Base-by-base conservation (phyloP, 306 rosid species). In the Fragaria ananassa region DNA sequence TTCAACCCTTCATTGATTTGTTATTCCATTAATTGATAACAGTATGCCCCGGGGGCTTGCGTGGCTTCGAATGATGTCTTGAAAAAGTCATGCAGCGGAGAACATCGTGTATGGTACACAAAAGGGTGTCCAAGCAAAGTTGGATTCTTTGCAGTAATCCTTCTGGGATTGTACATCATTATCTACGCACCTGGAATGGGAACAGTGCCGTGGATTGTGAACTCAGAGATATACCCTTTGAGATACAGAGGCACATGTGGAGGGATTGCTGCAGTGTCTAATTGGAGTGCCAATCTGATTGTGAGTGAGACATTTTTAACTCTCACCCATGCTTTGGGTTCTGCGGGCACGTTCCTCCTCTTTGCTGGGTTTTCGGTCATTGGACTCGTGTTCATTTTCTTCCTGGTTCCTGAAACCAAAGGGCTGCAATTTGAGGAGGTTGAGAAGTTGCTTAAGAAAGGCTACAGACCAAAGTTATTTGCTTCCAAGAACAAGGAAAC, bases 161-260 rank as follows among this genome's bases (percentile, higher is more conserved):
- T 89, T 10, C 84, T 93, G 12, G 97, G 90, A 76, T 25, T 89
- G 25, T 91, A 93, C 74, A 91, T 93, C 29, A 79, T 93, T 14
- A 50, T 77, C 3, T 93, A 91, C 54, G 83, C 97, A 0, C 98
- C 97, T 0, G 98, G 98, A 44, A 88, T 93, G 87, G 97, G 96
- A 75, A 89, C 93, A 0, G 87, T 86, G 5, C 98, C 98, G 1
- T 93, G 97, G 98, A 84, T 93, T 74, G 85, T 93, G 54, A 91
- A 91, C 84, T 87, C 95, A 0, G 97, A 93, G 89, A 89, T 93
- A 25, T 93, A 93, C 57, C 98, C 97, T 1, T 53, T 88, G 62
- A 88, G 85, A 67, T 91, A 86, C 81, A 79, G 96, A 84, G 97
- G 98, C 1, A 46, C 85, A 14, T 91, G 95, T 34, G 98, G 98